phyloP scores from a whole-genome alignment of 768 basidiomycete genomes.

The Xerocomus brunneocitrinus region DNA sequence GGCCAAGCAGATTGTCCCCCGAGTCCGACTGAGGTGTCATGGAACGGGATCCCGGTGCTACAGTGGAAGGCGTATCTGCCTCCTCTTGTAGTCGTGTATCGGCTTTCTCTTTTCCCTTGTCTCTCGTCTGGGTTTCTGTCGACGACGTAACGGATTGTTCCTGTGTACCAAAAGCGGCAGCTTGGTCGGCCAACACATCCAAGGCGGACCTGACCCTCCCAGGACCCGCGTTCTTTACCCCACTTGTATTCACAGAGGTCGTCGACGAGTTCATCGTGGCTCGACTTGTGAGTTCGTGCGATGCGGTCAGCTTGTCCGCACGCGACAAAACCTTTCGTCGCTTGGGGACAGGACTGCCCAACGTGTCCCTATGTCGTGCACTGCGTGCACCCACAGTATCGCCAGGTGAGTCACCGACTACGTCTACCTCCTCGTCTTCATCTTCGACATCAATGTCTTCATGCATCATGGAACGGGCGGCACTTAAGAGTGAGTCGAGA shows the following conservation, averaged over 20 bases:
- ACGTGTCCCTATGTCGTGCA: conserved; percentile 17
- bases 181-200: conserved; percentile 73
- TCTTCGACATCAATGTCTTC: conserved; percentile 29
- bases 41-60: conserved; percentile 8
- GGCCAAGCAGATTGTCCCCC: neutral
- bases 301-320: conserved; percentile 8
- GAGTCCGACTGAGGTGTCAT: conserved; percentile 15
- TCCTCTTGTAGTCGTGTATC: conserved; percentile 6
- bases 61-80: conserved; percentile 2
- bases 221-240: neutral
- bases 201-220: conserved; percentile 48
- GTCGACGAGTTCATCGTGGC: neutral
- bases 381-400: conserved; percentile 27
- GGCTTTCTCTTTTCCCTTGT: conserved; percentile 21
- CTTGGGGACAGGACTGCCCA: conserved; percentile 38
- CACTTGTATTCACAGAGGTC: conserved; percentile 1
- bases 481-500: conserved; percentile 56
- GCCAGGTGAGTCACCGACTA: conserved; percentile 18
- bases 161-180: conserved; percentile 48
- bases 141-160: conserved; percentile 16
- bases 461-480: conserved; percentile 55
- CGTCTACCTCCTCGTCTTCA: conserved; percentile 29
- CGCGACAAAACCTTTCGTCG: conserved; percentile 28
- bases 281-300: conserved; percentile 4
- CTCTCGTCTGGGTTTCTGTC: conserved; percentile 6